Conservation (phyloP, 2,329 filamentous ascomycete species). For the Cryphonectria carpinicola region DNA sequence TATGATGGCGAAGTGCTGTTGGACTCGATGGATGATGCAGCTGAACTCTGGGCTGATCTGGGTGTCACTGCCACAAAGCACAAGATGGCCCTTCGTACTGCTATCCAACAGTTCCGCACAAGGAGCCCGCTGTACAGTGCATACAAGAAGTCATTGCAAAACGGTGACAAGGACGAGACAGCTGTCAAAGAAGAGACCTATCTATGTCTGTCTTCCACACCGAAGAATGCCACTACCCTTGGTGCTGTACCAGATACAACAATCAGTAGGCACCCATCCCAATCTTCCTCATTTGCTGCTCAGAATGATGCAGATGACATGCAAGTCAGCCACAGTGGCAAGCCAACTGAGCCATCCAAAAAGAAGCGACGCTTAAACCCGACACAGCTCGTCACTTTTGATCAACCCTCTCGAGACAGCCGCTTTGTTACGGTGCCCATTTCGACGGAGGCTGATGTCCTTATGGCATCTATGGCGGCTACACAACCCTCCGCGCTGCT, state of each 20-base stretch:
- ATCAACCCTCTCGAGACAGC: conserved; percentile 2
- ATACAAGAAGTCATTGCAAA: conserved; percentile 38
- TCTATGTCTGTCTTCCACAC: not conserved
- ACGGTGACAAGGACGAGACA: conserved; percentile 32
- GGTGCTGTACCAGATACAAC: conserved; percentile 6
- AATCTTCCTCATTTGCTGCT: not conserved
- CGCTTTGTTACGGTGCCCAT: conserved; percentile 27
- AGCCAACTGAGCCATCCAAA: conserved; percentile 25
- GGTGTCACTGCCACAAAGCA: conserved; percentile 62
- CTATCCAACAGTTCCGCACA: conserved; percentile 59
- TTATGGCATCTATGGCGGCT: not conserved
- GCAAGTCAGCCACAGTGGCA: not conserved
- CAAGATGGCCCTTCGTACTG: conserved; percentile 59
- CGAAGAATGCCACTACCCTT: not conserved
- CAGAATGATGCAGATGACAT: conserved; percentile 5
- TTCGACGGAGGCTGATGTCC: conserved; percentile 21
- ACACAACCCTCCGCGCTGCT: not conserved
- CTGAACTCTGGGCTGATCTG: conserved; percentile 57
- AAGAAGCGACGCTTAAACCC: conserved; percentile 40
- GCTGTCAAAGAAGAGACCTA: not conserved
- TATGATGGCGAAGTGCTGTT: conserved; percentile 70
- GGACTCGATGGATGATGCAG: conserved; percentile 54
- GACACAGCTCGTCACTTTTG: conserved; percentile 32
- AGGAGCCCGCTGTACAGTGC: conserved; percentile 54
- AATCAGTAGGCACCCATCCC: not conserved